Percentiles rank a stretch among this genome's conserved stretches.
These are phyloP conservation scores for Gardenia jasminoides DNA, from an alignment of 257 asterid species.

Conservation along the genomic window DNA sequence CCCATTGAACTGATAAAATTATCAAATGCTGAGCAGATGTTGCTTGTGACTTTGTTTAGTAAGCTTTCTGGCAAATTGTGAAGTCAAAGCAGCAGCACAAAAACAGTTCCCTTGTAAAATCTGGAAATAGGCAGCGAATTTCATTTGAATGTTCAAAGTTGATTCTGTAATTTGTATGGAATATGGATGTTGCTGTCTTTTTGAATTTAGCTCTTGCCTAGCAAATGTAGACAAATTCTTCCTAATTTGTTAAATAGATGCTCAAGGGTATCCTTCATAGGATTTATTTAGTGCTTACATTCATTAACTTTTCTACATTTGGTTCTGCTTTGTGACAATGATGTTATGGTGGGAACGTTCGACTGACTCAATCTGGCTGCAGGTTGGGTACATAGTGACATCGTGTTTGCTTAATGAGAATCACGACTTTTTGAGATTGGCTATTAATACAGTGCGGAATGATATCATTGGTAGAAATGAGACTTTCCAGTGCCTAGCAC, in stretches of 20 bases:
- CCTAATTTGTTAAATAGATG: neutral
- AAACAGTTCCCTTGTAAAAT: neutral
- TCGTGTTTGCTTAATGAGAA: conserved; percentile 94
- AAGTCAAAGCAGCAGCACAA: neutral
- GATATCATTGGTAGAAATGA: conserved; percentile 98
- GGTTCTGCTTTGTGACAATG: neutral
- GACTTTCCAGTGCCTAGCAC: conserved; percentile 98
- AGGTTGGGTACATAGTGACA: conserved; percentile 99
- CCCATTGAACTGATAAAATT: neutral
- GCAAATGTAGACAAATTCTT: neutral
- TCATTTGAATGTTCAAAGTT: neutral
- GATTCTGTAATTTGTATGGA: neutral
- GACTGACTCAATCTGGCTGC: conserved; percentile 29
- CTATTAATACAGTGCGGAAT: conserved; percentile 94
- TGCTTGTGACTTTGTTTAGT: neutral
- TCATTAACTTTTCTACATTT: neutral
- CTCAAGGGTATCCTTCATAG: neutral
- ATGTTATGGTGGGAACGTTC: conserved; percentile 19
- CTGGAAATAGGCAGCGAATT: neutral
- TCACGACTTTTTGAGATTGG: conserved; percentile 94
- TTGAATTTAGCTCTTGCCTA: neutral
- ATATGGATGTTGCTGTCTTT: neutral
- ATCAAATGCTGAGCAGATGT: neutral
- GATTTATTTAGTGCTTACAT: neutral
- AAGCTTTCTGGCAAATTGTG: neutral